Evolutionary conservation across 2,329 filamentous ascomycete species (phyloP).

Genomic region (Botrytis fabae): DNA sequence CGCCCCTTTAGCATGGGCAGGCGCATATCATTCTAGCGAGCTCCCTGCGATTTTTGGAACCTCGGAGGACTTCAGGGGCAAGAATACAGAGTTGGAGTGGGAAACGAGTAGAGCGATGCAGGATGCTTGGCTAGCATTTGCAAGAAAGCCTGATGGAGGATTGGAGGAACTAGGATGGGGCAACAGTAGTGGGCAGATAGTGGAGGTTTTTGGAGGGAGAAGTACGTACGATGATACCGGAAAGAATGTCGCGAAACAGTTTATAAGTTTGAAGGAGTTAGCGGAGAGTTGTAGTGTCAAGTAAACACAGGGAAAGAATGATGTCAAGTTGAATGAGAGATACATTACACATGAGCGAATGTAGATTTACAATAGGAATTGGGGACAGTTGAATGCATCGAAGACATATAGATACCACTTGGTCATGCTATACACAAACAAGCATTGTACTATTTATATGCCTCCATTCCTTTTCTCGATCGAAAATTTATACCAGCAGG

Average conservation of each 20-base stretch:
- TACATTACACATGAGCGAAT: neutral
- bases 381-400: neutral
- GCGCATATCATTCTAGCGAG: neutral
- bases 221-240: neutral
- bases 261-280: neutral
- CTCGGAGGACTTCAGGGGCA: neutral
- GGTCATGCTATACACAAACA: too few species aligned
- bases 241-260: neutral
- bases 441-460: too few species aligned
- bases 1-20: neutral
- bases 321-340: neutral
- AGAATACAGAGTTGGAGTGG: neutral
- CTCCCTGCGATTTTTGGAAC: neutral
- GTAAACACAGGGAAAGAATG: neutral
- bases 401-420: too few species aligned
- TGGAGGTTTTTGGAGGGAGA: neutral
- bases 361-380: neutral
- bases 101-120: neutral
- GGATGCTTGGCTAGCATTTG: neutral
- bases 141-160: neutral
- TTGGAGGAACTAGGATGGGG: neutral
- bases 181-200: neutral
- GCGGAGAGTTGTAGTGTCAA: neutral
- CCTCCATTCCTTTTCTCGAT: too few species aligned
- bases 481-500: too few species aligned